These are phyloP conservation scores for Lactifluus echinatus DNA, from an alignment of 768 basidiomycete genomes.

Conservation along the genomic window DNA sequence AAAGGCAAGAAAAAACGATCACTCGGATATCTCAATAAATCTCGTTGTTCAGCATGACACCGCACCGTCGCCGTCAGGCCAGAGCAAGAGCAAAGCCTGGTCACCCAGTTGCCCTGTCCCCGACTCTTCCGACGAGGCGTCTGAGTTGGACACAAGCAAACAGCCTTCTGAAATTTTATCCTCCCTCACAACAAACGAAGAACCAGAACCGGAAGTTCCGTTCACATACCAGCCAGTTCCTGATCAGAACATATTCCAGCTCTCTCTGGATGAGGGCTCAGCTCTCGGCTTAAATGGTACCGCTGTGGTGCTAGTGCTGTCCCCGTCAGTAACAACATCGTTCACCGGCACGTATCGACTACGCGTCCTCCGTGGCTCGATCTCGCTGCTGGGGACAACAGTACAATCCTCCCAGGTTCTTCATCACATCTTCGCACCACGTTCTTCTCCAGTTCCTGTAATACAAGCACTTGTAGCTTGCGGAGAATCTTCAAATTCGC, in stretches of 20 bases:
- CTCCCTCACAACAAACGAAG: background rate
- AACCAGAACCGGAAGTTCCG: slow-evolving; percentile 24
- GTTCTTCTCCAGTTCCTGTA: slow-evolving; percentile 67
- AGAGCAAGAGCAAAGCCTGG: slow-evolving; percentile 35
- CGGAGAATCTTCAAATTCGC: slow-evolving; percentile 13
- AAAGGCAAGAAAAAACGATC: slow-evolving; percentile 25
- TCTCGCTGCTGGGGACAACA: slow-evolving; percentile 50
- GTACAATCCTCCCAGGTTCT: slow-evolving; percentile 33
- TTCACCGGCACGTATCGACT: slow-evolving; percentile 62
- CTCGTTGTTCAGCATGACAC: slow-evolving; percentile 19
- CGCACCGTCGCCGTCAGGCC: background rate
- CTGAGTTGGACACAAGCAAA: slow-evolving; percentile 8
- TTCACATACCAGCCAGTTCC: slow-evolving; percentile 44
- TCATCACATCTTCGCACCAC: slow-evolving; percentile 64
- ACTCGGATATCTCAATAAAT: slow-evolving; percentile 23
- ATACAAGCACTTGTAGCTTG: slow-evolving; percentile 27
- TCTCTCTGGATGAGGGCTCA: slow-evolving; percentile 34
- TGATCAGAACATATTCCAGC: slow-evolving; percentile 38
- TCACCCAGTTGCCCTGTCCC: slow-evolving; percentile 44
- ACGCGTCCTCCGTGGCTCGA: slow-evolving; percentile 50
- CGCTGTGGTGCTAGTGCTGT: slow-evolving; percentile 37
- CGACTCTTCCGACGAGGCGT: slow-evolving; percentile 27
- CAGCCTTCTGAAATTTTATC: slow-evolving; percentile 27
- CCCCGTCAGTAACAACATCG: slow-evolving; percentile 44
- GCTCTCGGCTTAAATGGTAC: slow-evolving; percentile 25